These are phyloP conservation scores for Ophiostoma fasciatum DNA, from an alignment of 2,329 filamentous ascomycete genomes.

Conservation along the genomic window DNA sequence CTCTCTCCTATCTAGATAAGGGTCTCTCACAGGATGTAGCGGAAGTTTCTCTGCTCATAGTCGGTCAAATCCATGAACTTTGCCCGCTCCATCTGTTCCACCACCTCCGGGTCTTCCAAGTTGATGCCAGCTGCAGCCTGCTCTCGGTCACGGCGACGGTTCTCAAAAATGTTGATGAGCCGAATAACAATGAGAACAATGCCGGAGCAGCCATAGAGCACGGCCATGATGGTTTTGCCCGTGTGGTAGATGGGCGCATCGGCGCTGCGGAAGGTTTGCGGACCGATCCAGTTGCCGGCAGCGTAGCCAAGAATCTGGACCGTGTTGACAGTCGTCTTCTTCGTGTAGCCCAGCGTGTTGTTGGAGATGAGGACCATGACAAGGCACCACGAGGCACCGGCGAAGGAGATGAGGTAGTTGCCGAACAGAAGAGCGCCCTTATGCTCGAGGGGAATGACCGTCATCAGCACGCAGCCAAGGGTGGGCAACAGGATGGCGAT, in stretches of 20 bases:
- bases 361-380: slow-evolving; percentile 47
- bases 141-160: slow-evolving; percentile 2
- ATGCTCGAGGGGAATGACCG: slow-evolving; percentile 39
- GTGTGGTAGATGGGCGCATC: slow-evolving; percentile 40
- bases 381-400: slow-evolving; percentile 46
- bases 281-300: slow-evolving; percentile 37
- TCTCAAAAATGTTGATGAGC: slow-evolving; percentile 2
- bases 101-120: not conserved
- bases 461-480: slow-evolving; percentile 49
- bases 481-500: slow-evolving; percentile 26
- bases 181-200: slow-evolving; percentile 1
- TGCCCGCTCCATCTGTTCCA: not conserved
- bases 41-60: slow-evolving; percentile 6
- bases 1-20: too few species aligned
- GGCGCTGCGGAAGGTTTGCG: slow-evolving; percentile 39
- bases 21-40: slow-evolving; percentile 2
- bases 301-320: slow-evolving; percentile 37
- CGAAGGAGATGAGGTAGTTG: slow-evolving; percentile 51
- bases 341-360: slow-evolving; percentile 43
- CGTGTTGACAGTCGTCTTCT: slow-evolving; percentile 42
- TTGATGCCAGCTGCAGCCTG: not conserved
- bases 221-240: not conserved
- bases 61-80: slow-evolving; percentile 7
- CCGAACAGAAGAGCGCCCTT: slow-evolving; percentile 44
- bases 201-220: not conserved